Conservation (phyloP, 1,139 yeast species). For the Saccharomycopsis hybrid region DNA sequence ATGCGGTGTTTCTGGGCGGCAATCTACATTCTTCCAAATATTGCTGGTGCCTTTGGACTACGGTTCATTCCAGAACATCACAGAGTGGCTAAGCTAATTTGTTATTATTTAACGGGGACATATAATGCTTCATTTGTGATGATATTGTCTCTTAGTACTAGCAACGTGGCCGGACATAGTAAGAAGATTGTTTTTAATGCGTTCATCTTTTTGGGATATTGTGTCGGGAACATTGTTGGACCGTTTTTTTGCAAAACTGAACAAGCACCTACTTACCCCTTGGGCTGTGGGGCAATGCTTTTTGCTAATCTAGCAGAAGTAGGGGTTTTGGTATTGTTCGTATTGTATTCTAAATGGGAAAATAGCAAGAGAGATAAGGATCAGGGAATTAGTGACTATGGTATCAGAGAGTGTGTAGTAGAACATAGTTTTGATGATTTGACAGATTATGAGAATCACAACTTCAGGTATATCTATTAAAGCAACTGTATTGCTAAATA, state of each 20-base stretch:
- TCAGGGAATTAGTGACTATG: constrained; percentile 25
- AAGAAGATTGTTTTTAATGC: constrained; percentile 59
- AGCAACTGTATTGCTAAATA: not conserved
- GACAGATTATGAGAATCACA: constrained; percentile 61
- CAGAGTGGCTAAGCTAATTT: constrained; percentile 29
- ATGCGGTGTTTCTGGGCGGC: constrained; percentile 15
- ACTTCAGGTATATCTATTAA: constrained; percentile 44
- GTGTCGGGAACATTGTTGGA: constrained; percentile 64
- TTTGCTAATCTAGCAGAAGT: constrained; percentile 36
- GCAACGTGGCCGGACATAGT: constrained; percentile 66
- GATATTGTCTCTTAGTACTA: constrained; percentile 31
- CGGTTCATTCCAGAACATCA: constrained; percentile 25
- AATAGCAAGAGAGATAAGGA: constrained; percentile 38
- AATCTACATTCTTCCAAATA: constrained; percentile 25
- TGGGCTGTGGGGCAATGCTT: constrained; percentile 43
- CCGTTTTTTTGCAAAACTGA: constrained; percentile 55
- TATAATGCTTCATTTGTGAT: constrained; percentile 23
- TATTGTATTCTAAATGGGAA: constrained; percentile 33
- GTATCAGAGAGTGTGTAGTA: constrained; percentile 39
- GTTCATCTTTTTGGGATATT: constrained; percentile 52
- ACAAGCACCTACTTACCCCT: constrained; percentile 43
- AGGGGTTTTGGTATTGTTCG: constrained; percentile 32
- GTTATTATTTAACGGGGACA: constrained; percentile 22
- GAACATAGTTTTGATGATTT: constrained; percentile 44
- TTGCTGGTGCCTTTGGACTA: constrained; percentile 32